phyloP scores from a whole-genome alignment of 1,284 basidiomycete species.

The Ustilago nuda region DNA sequence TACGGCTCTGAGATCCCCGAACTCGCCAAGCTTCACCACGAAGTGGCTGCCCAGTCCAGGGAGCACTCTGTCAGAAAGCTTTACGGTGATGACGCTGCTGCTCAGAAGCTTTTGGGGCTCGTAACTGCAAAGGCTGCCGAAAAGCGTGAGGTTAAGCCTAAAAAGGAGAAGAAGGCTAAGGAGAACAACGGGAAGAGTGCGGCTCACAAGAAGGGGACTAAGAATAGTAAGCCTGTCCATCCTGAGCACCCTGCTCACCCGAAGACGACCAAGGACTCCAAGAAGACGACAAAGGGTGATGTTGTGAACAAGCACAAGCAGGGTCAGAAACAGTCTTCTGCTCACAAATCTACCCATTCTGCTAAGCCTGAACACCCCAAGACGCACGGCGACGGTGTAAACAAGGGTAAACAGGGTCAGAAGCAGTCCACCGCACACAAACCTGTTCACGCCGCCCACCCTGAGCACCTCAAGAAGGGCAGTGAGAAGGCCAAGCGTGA shows the following conservation, averaged over 20 bases:
- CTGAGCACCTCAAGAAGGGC: too few species aligned
- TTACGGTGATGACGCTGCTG: constrained; percentile 22
- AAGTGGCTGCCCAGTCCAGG: constrained; percentile 19
- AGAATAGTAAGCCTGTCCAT: not conserved
- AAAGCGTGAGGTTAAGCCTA: constrained; percentile 16
- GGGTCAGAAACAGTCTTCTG: constrained; percentile 13
- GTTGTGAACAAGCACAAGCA: constrained; percentile 19
- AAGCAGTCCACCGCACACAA: constrained; percentile 9
- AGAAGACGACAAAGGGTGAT: constrained; percentile 1
- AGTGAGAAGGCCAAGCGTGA: constrained; percentile 1
- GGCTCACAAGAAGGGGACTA: constrained; percentile 4
- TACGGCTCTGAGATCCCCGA: constrained; percentile 12
- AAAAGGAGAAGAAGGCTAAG: constrained; percentile 11
- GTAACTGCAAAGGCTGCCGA: constrained; percentile 13
- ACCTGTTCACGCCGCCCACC: not conserved
- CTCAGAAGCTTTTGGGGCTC: constrained; percentile 22
- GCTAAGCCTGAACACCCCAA: constrained; percentile 2
- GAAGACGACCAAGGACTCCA: not conserved
- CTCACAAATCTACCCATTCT: constrained; percentile 8
- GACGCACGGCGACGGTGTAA: not conserved
- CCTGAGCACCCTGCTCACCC: constrained; percentile 8
- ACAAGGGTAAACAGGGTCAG: constrained; percentile 11
- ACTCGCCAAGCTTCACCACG: constrained; percentile 30
- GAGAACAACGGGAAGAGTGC: not conserved
- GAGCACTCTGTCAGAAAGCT: constrained; percentile 15